phyloP scores from a whole-genome alignment of 2,329 filamentous ascomycete species.

The Colletotrichum lini region DNA sequence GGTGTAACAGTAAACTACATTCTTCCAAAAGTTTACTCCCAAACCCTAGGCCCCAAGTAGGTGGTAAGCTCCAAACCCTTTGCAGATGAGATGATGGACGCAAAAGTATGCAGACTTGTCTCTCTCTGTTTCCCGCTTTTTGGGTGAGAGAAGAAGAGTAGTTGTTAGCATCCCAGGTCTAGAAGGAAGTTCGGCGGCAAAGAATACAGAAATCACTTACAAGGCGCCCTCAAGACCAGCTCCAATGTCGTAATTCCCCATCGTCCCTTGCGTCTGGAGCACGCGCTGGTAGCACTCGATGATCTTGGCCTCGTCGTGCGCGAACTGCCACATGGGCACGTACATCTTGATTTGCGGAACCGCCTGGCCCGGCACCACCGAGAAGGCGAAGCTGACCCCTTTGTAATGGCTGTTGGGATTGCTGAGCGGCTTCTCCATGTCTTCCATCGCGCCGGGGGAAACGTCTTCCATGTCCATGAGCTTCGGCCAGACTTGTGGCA shows the following conservation, averaged over 20 bases:
- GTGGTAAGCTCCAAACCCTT: slow-evolving; percentile 20
- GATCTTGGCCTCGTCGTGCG: slow-evolving; percentile 13
- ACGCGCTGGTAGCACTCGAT: slow-evolving; percentile 20
- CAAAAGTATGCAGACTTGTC: slow-evolving; percentile 21
- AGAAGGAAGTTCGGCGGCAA: background rate
- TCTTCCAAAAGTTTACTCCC: background rate
- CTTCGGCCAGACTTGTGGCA: background rate
- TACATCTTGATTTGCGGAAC: slow-evolving; percentile 45
- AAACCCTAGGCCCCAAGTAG: slow-evolving; percentile 32
- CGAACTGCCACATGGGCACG: slow-evolving; percentile 44
- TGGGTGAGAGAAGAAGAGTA: background rate
- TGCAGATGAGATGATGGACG: slow-evolving; percentile 16
- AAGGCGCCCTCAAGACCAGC: slow-evolving; percentile 21
- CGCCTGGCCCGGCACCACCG: slow-evolving; percentile 40
- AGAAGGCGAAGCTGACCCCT: slow-evolving; percentile 40
- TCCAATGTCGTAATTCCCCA: slow-evolving; percentile 13
- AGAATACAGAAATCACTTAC: slow-evolving; percentile 6
- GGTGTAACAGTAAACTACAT: background rate
- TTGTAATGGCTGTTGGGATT: background rate
- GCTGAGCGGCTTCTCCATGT: slow-evolving; percentile 3
- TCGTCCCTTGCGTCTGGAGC: slow-evolving; percentile 17
- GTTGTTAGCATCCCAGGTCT: background rate
- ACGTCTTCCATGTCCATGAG: slow-evolving; percentile 18
- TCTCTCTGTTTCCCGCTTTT: slow-evolving; percentile 8
- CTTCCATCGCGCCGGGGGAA: background rate